A percentile compares a stretch with the other conserved stretches of the same genome.
Evolutionary conservation across 805 yeast species (phyloP).

Genomic region (Clavispora carvajalis): DNA sequence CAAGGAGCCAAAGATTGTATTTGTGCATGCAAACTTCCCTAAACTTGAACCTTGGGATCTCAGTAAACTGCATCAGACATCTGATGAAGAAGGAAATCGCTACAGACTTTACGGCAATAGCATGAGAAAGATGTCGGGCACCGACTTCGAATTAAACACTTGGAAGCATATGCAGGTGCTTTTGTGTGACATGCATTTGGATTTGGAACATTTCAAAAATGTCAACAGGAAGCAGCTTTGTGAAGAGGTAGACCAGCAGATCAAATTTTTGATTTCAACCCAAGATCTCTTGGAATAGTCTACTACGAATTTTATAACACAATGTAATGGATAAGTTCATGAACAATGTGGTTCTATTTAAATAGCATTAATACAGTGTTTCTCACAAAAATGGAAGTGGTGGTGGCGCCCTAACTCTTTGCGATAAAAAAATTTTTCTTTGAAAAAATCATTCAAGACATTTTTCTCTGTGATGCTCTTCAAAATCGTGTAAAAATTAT

Average conservation of each 20-base stretch:
- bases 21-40: constrained; percentile 65
- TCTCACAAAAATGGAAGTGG: too few relatives aligned
- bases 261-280: constrained; percentile 36
- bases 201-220: constrained; percentile 40
- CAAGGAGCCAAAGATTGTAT: constrained; percentile 27
- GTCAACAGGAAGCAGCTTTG: constrained; percentile 42
- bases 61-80: constrained; percentile 36
- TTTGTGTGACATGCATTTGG: constrained; percentile 46
- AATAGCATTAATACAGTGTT: neutral
- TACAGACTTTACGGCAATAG: constrained; percentile 57
- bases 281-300: constrained; percentile 30
- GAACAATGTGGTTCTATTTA: neutral
- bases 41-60: constrained; percentile 60
- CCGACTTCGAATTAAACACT: constrained; percentile 53
- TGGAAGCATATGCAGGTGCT: constrained; percentile 55
- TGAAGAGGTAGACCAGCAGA: constrained; percentile 43
- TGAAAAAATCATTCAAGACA: too few relatives aligned
- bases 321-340: neutral
- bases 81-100: constrained; percentile 40
- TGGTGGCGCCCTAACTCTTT: too few relatives aligned
- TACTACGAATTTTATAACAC: too few relatives aligned
- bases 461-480: too few relatives aligned
- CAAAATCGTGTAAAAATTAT: too few relatives aligned
- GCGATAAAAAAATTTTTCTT: too few relatives aligned
- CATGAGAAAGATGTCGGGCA: constrained; percentile 45